These are phyloP conservation scores for Epichloe sp. DNA, from an alignment of 2,329 filamentous ascomycete species.

Conservation along the genomic window DNA sequence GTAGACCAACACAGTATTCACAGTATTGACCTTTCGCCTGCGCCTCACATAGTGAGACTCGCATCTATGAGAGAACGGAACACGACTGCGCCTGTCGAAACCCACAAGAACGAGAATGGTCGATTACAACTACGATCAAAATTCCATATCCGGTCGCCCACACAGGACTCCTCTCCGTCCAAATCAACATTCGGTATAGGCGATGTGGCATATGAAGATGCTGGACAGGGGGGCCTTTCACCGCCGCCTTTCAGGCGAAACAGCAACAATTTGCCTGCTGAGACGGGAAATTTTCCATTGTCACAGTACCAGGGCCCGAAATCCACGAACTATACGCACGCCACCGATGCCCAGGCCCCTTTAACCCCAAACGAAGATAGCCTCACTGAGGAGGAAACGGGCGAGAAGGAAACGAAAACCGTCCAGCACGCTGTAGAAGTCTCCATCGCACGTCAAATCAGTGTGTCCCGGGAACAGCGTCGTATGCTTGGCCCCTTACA, in stretches of 20 bases:
- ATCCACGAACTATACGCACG: background rate
- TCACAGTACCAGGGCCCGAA: background rate
- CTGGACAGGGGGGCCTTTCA: background rate
- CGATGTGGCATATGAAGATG: background rate
- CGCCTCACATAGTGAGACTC: slow-evolving; percentile 4
- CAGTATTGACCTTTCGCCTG: background rate
- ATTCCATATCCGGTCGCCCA: slow-evolving; percentile 4
- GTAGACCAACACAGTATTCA: background rate
- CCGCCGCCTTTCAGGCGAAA: background rate
- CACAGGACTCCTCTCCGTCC: background rate
- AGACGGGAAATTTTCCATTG: background rate
- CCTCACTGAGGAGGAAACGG: slow-evolving; percentile 1
- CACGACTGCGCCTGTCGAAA: background rate
- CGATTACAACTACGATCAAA: slow-evolving; percentile 5
- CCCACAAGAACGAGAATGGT: background rate
- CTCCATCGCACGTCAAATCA: slow-evolving; percentile 57
- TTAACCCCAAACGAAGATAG: background rate
- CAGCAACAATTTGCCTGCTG: background rate
- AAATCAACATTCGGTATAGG: slow-evolving; percentile 1
- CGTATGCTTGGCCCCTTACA: slow-evolving; percentile 44
- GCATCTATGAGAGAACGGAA: slow-evolving; percentile 1
- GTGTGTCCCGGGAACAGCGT: slow-evolving; percentile 48
- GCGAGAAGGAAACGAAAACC: slow-evolving; percentile 15
- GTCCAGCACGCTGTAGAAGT: slow-evolving; percentile 47
- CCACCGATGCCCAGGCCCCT: background rate